Evolutionary conservation across 2,329 filamentous ascomycete species (phyloP).

Genomic region (Calonectria pauciramosa): DNA sequence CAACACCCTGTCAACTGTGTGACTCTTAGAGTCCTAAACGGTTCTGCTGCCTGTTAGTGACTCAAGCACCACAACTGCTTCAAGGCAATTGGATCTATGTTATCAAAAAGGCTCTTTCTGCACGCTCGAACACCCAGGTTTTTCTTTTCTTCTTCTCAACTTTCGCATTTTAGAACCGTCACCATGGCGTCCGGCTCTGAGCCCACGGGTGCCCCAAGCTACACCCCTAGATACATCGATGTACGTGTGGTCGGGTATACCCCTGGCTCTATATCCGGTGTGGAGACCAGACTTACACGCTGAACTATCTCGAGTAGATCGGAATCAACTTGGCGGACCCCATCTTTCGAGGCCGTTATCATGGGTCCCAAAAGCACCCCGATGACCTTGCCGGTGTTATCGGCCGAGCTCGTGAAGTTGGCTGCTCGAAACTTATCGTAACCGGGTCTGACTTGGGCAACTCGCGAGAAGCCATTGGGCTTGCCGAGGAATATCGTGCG

Average conservation of each 20-base stretch:
- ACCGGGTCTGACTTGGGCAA: constrained; percentile 90
- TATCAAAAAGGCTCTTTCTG: constrained; percentile 35
- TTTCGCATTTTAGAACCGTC: constrained; percentile 23
- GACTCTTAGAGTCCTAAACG: constrained; percentile 17
- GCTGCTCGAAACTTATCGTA: constrained; percentile 91
- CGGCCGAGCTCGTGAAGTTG: constrained; percentile 80
- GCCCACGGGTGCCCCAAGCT: constrained; percentile 35
- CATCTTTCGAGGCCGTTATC: constrained; percentile 87
- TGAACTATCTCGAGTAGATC: constrained; percentile 65
- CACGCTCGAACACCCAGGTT: constrained; percentile 20
- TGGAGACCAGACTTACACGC: constrained; percentile 36
- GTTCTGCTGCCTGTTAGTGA: constrained; percentile 22
- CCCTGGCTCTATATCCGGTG: constrained; percentile 22
- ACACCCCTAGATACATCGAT: constrained; percentile 71
- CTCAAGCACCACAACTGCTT: constrained; percentile 2
- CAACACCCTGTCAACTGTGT: neutral
- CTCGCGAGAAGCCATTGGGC: constrained; percentile 79
- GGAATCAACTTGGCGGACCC: constrained; percentile 97
- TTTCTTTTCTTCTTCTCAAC: constrained; percentile 16
- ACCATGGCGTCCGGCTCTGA: constrained; percentile 47
- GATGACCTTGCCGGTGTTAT: constrained; percentile 83
- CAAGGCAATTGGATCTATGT: constrained; percentile 35
- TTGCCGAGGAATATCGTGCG: constrained; percentile 82
- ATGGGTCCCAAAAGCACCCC: constrained; percentile 81
- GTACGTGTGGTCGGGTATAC: constrained; percentile 55